Base-by-base conservation (phyloP, 2,329 filamentous ascomycete species). In the Alternaria novae-zelandiae region DNA sequence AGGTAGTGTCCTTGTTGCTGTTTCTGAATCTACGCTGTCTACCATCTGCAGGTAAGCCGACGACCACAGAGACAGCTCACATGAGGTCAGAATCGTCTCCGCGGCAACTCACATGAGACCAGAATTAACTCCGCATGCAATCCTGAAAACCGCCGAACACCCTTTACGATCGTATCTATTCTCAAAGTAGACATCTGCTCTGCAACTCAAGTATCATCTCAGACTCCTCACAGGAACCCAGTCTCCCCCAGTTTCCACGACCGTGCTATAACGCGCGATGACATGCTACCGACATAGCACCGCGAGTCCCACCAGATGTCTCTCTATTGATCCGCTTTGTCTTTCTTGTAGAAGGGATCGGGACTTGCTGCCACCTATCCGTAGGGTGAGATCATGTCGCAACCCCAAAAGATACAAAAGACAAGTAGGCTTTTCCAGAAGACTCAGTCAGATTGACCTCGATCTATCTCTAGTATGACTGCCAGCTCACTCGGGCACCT, bases 1-100 rank as follows among this genome's bases (percentile, higher is more conserved):
- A 12, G 3, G 5, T n/a, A 15, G 1, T 12, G 23, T 41, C 13
- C 0, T 6, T n/a, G 12, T 1, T 8, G 3, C 17, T 36, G 20
- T 28, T 28, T 10, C 5, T 28, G 26, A 26, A 2, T 11, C 11
- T 30, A 5, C 5, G 28, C 4, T 30, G 28, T 30, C 28, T 30
- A 30, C 10, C 10, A 28, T 28, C 9, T 11, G 28, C 28, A 30
- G 2, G 17, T 15, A 32, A 51, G 13, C 20, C 49, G 12, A 21
- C 21, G 10, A 11, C 10, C 5, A 53, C n/a, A 2, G 12, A 10
- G 21, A 25, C 21, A 25, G 44, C 44, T 25, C 44, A 47, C 20
- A 47, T n/a, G 9, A 25, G 44, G 9, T 3, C 12, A 32, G 30
- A 32, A 2, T 32, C 6, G 30, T 13, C 30, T 32, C 30, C 30